These are phyloP conservation scores for Cyphellophora attinorum DNA, from an alignment of 2,329 filamentous ascomycete genomes.

Conservation along the genomic window DNA sequence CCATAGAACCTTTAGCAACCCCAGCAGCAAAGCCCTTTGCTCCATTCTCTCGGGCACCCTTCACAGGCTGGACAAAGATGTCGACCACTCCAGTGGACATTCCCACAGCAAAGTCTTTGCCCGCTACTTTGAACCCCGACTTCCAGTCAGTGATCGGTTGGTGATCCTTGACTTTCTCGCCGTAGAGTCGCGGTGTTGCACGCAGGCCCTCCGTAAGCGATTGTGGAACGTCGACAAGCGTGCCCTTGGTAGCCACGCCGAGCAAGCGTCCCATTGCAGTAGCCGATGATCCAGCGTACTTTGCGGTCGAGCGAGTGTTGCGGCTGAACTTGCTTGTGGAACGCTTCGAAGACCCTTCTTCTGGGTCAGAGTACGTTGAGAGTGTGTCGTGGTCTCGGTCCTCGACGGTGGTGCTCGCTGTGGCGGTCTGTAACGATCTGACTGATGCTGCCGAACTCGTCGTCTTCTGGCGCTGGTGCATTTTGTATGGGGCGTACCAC, in stretches of 20 bases:
- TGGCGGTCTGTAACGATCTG: not conserved
- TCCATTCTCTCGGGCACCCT: conserved; percentile 24
- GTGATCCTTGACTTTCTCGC: conserved; percentile 25
- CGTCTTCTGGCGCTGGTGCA: conserved; percentile 14
- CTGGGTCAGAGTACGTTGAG: too few relatives aligned
- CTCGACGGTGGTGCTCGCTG: not conserved
- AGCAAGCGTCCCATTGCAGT: conserved; percentile 20
- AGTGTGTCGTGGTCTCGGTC: too few relatives aligned
- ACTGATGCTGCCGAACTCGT: not conserved
- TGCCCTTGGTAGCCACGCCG: conserved; percentile 22
- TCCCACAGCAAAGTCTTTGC: conserved; percentile 24
- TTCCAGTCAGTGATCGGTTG: conserved; percentile 25
- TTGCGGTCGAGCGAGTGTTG: not conserved
- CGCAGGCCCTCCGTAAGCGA: conserved; percentile 27
- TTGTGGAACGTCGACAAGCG: conserved; percentile 26
- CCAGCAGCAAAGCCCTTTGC: conserved; percentile 24
- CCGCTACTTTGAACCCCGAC: conserved; percentile 23
- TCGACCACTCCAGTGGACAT: conserved; percentile 24
- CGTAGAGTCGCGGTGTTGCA: conserved; percentile 26
- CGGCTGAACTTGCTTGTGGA: not conserved
- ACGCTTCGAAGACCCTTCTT: not conserved
- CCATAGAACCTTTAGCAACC: conserved; percentile 23
- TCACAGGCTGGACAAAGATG: conserved; percentile 22
- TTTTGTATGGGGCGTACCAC: conserved; percentile 21
- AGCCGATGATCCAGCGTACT: conserved; percentile 12